Base-by-base conservation (phyloP, 2,329 filamentous ascomycete genomes). In the Penicillium glabrum region DNA sequence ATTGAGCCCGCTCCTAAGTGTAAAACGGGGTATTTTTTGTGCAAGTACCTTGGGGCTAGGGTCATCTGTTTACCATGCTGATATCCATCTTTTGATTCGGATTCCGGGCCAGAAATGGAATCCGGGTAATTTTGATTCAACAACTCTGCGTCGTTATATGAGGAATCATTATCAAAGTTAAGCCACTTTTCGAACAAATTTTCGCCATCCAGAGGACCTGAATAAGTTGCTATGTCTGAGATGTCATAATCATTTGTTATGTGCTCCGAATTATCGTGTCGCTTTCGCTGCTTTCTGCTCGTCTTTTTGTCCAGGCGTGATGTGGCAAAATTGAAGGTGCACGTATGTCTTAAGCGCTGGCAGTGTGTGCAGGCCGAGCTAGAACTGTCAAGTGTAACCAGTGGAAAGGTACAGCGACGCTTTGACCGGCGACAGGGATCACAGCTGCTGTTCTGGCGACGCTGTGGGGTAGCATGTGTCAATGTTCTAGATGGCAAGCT, bases 401-500 rank as follows among this genome's bases (percentile, higher is more conserved):
- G 11, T 43, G 46, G 27, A n/a, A 68, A 53, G 29, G 64, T 52
- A 53, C 66, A 69, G 13, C 66, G 66, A 47, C 66, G 61, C 35
- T 69, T 69, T 2, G 64, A 66, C 27, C 63, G 66, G 19, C 66
- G 58, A 31, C 66, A 69, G 33, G 53, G 60, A 37, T 69, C 66
- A 44, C 66, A 69, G 53, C 66, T 69, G 7, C 63, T 59, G 45
- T 67, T 63, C 31, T 67, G 66, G 33, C 66, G 66, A 37, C 66
- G 63, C 33, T 53, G 54, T 41, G 39, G 39, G 10, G 11, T 19
- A 19, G 35, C 39, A 41, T 19, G 10, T 14, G 39, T 23, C 39
- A 41, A 23, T 11, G 10, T 23, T 41, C 4, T 2, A 13, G 39
- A 5, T 41, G 39, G 39, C 19, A 41, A 10, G 9, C 35, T 7